These are phyloP conservation scores for Sarocladiaceae sp. DNA, from an alignment of 2,329 filamentous ascomycete genomes.

Conservation along the genomic window DNA sequence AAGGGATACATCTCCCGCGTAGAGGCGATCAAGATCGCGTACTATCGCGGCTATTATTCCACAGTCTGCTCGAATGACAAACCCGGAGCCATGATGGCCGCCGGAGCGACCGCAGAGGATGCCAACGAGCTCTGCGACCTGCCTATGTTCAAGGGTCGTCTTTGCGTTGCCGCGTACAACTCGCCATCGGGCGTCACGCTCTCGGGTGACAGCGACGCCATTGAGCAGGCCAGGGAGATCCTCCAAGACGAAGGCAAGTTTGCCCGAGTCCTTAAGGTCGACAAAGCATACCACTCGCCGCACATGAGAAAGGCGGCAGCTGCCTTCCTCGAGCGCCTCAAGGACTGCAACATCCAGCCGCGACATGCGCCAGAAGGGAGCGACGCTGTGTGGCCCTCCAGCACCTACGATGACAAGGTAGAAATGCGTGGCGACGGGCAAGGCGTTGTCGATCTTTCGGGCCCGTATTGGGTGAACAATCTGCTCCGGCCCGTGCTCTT, in stretches of 20 bases:
- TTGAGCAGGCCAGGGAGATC: constrained; percentile 14
- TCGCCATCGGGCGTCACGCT: constrained; percentile 17
- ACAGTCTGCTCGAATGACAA: constrained; percentile 23
- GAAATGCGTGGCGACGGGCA: too few species aligned
- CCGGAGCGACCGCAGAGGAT: constrained; percentile 15
- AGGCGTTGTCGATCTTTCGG: background rate
- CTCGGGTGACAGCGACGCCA: constrained; percentile 13
- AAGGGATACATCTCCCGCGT: constrained; percentile 34
- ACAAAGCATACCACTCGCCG: constrained; percentile 45
- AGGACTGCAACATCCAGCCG: constrained; percentile 6
- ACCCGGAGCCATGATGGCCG: constrained; percentile 16
- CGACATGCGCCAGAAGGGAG: background rate
- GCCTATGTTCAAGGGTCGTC: constrained; percentile 15
- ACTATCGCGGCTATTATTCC: constrained; percentile 33
- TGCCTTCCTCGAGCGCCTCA: constrained; percentile 13
- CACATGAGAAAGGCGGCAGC: constrained; percentile 33
- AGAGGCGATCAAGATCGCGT: constrained; percentile 40
- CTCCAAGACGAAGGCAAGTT: constrained; percentile 23
- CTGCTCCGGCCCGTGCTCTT: constrained; percentile 37
- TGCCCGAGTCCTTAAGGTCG: constrained; percentile 31
- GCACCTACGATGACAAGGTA: constrained; percentile 25
- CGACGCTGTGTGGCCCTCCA: constrained; percentile 17
- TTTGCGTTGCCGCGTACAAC: constrained; percentile 19
- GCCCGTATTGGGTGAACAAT: constrained; percentile 42
- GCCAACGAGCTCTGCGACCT: constrained; percentile 12